Evolutionary conservation across 345 rosid species (phyloP), one percentile per base, ranked within the genome.

Genomic region (Conringia planisiliqua): DNA sequence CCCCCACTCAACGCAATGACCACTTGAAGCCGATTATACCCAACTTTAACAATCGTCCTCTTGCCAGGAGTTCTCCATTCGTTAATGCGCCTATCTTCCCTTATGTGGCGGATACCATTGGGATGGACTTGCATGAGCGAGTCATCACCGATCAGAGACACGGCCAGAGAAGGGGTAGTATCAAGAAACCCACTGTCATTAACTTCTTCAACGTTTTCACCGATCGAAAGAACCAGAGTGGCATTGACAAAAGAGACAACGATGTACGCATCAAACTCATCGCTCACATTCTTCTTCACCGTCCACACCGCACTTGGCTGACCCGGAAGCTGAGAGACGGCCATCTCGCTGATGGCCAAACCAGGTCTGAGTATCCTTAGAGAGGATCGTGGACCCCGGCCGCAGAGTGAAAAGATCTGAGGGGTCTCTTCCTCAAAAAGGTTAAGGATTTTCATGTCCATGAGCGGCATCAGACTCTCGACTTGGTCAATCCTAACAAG

Each of bases 51-150:
- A 78, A 95, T 92, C 2, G 96, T 86, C 82, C 96, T 95, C 93
- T 92, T 95, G 57, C 98, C 99, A 68, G 99, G 99, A 55, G 99
- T 95, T 78, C 97, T 86, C 99, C 99, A 95, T 73, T 95, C 99
- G 69, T 95, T 92, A 50, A 95, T 80, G 62, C 99, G 99, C 39
- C 99, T 94, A 79, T 95, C 98, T 78, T 92, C 99, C 84, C 97
- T 87, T 40, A 93, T 93, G 86, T 93, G 98, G 79, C 93, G 87
- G 54, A 93, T 93, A 58, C 98, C 98, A 78, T 86, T 90, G 40
- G 99, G 99, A 72, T 95, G 98, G 84, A 95, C 96, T 92, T 95
- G 99, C 99, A 95, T 92, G 27, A 92, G 85, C 56, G 99, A 92
- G 74, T 95, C 99, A 76, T 95, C 98, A 9, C 99, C 96, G 3